Base-by-base conservation (phyloP, 106 monocot species). In the Dendrobium huoshanense region DNA sequence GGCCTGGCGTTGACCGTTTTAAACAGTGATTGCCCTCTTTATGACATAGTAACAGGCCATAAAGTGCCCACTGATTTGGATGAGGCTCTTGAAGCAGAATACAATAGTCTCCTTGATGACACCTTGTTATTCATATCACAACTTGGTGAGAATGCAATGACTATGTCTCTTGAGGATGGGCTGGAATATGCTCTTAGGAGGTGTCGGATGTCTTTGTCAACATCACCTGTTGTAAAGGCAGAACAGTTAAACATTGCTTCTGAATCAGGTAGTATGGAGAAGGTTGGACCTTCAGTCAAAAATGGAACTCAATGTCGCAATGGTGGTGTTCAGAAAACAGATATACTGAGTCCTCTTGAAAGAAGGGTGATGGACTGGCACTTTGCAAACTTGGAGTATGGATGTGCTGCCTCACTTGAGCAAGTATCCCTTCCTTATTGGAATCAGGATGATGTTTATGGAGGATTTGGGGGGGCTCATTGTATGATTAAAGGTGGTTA, bases 401-500 rank as follows among this genome's bases (percentile, higher is more conserved):
- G 98, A 33, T 99, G 98, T 87, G 98, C 98, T 89, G 91, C 98
- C 19, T 65, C 78, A 68, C 90, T 99, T 17, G 91, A 99, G 78
- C 87, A 95, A 64, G 95, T 99, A 43, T 99, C 98, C 41, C 91
- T 99, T 77, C 91, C 90, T 75, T 83, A 93, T 47, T 99, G 98
- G 98, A 99, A 99, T 86, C 98, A 99, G 79, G 98, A 99, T 90
- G 98, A 99, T 88, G 83, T 86, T 18, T 99, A 99, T 85, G 98
- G 98, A 77, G 98, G 98, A 64, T 99, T 99, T 82, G 98, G 95
- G 45, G 98, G 98, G 70, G 82, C 95, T 79, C 98, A 99, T 90
- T 99, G 98, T 86, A 99, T 99, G 98, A 95, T 99, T 79, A 99
- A 88, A 87, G 98, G 94, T 17, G 98, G 98, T 58, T 99, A 90